A percentile compares a stretch with the other conserved stretches of the same genome.
phyloP scores from a whole-genome alignment of 768 basidiomycete genomes.

The Asterophora parasitica region DNA sequence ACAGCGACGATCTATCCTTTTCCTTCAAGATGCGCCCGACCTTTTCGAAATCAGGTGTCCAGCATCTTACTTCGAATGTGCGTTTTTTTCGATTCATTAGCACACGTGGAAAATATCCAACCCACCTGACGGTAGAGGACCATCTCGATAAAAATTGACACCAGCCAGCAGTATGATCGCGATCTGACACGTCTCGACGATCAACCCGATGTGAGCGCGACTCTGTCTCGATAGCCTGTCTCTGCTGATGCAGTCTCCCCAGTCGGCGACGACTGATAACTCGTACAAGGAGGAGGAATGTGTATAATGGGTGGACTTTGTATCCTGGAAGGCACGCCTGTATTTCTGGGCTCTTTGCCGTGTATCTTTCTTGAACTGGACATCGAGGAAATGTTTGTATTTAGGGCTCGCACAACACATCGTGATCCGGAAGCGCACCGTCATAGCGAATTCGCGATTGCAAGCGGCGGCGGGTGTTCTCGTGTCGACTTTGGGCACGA shows the following conservation, averaged over 20 bases:
- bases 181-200: conserved; percentile 25
- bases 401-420: background rate
- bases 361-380: conserved; percentile 8
- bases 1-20: conserved; percentile 42
- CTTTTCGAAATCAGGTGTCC: conserved; percentile 32
- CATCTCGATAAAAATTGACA: conserved; percentile 64
- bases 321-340: background rate
- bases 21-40: conserved; percentile 34
- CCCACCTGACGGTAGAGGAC: conserved; percentile 26
- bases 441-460: background rate
- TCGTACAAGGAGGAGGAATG: conserved; percentile 11
- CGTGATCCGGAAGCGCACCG: background rate
- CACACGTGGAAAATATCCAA: conserved; percentile 2
- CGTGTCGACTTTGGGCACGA: background rate
- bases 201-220: conserved; percentile 16
- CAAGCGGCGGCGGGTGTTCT: background rate
- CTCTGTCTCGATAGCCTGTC: background rate
- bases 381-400: conserved; percentile 9
- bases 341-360: background rate
- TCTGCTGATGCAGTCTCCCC: background rate
- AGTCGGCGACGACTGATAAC: conserved; percentile 17
- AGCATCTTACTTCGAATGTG: conserved; percentile 30
- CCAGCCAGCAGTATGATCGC: conserved; percentile 45
- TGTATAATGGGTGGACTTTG: conserved; percentile 4
- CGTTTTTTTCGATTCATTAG: conserved; percentile 2